Base-by-base conservation (phyloP, 495 filamentous ascomycete species). In the Lineolata rhizophorae region DNA sequence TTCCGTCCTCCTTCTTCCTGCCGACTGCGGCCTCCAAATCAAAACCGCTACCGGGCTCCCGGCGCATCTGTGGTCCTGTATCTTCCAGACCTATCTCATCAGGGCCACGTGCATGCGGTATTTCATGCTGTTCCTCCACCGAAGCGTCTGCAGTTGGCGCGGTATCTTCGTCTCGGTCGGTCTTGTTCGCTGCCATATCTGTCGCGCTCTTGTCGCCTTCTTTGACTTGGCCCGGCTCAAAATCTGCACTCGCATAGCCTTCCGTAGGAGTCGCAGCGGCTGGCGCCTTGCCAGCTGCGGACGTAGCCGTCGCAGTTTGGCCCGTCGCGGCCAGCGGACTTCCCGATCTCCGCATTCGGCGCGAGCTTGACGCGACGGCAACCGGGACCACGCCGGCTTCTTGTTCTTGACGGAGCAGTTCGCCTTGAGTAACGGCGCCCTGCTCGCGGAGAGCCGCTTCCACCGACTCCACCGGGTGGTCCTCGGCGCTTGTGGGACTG, bases 11-110 rank as follows among this genome's bases (percentile, higher is more conserved):
- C n/a, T n/a, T n/a, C n/a, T n/a, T n/a, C n/a, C 46, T 37, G 2
- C 53, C 53, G 1, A 53, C 48, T 5, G 55, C 54, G 17, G 47
- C 52, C 17, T 57, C 54, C 35, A 57, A 44, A 36, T 56, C 53
- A 24, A 57, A 33, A 10, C 32, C 26, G 26, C n/a, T n/a, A n/a
- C n/a, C n/a, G n/a, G n/a, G n/a, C n/a, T 35, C 26, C 32, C 36
- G 11, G 20, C 39, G 24, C 11, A 37, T 57, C 49, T 93, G 85
- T 12, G 80, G 67, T 1, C 87, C 87, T 46, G 76, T 70, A 46
- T 97, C 87, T 43, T 82, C 76, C 17, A 80, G 67, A 0, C 83
- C 84, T 16, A 97, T 70, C 35, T 77, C 62, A 8, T 74, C 66
- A 0, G 87, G 85, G 0, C 82, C 79, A 11, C 77, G 64, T 2